These are phyloP conservation scores for Gossypium laxum DNA, from an alignment of 441 rosid species.

Conservation along the genomic window DNA sequence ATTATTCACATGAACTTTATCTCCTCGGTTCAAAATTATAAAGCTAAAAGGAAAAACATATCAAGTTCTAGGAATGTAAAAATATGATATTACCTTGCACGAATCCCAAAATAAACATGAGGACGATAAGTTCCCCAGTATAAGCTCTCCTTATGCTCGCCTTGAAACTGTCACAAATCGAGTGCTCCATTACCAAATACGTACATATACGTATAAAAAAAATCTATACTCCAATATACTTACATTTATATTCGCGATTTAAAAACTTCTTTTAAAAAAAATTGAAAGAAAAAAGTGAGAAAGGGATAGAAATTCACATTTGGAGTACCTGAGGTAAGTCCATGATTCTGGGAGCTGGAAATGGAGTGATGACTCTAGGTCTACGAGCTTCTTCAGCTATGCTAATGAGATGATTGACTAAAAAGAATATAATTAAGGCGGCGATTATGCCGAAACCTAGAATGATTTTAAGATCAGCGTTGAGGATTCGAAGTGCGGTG, in stretches of 20 bases:
- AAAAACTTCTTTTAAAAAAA: background rate
- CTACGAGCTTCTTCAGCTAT: slow-evolving; percentile 23
- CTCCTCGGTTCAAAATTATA: background rate
- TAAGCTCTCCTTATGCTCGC: slow-evolving; percentile 79
- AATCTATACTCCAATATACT: background rate
- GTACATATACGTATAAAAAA: background rate
- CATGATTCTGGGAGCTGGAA: slow-evolving; percentile 71
- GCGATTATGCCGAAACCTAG: slow-evolving; percentile 35
- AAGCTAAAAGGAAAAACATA: background rate
- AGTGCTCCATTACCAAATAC: background rate
- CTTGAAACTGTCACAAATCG: slow-evolving; percentile 56
- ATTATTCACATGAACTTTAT: background rate
- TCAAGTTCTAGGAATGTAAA: background rate
- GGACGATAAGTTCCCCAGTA: slow-evolving; percentile 98
- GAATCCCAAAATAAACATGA: slow-evolving; percentile 81
- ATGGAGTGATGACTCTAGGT: slow-evolving; percentile 79
- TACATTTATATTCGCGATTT: background rate
- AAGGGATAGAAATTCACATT: background rate
- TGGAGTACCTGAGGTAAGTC: slow-evolving; percentile 62
- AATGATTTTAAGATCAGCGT: slow-evolving; percentile 40
- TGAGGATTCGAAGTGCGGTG: slow-evolving; percentile 39
- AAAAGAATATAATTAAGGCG: slow-evolving; percentile 30
- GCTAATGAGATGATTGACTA: slow-evolving; percentile 34
- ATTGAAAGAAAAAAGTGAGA: background rate
- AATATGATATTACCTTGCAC: slow-evolving; percentile 48